Evolutionary conservation across 106 monocot genomes (phyloP).

Genomic region (Gastrodia elata): DNA sequence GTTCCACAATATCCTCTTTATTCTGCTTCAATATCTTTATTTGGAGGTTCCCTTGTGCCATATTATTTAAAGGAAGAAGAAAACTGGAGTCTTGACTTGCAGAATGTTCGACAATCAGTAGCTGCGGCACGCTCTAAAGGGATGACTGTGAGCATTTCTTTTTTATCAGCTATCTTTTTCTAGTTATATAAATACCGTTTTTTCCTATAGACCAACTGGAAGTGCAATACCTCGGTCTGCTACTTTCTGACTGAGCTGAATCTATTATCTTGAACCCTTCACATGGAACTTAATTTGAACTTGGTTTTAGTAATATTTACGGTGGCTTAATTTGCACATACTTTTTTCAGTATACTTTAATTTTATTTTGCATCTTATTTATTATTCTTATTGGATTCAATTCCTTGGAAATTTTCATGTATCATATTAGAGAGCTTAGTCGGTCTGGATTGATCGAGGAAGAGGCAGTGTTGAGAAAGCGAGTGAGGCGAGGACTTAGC

Average conservation of each 20-base stretch:
- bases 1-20: slow-evolving; percentile 99
- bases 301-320: too few species aligned
- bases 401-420: too few species aligned
- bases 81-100: slow-evolving; percentile 96
- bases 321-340: too few species aligned
- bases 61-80: slow-evolving; percentile 91
- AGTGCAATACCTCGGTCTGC: background rate
- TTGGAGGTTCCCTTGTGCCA: slow-evolving; percentile 91
- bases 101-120: slow-evolving; percentile 47
- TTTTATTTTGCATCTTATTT: too few species aligned
- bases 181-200: background rate
- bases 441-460: too few species aligned
- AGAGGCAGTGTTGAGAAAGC: too few species aligned
- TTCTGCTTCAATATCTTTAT: slow-evolving; percentile 85
- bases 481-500: too few species aligned
- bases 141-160: slow-evolving; percentile 57
- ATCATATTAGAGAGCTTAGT: too few species aligned
- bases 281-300: too few species aligned
- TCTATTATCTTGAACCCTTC: too few species aligned
- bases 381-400: too few species aligned
- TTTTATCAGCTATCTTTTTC: background rate
- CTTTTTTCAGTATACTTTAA: too few species aligned
- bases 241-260: background rate
- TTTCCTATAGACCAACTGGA: background rate
- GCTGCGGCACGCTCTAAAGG: slow-evolving; percentile 61